These are phyloP conservation scores for Leccinum solheimii DNA, from an alignment of 1,284 basidiomycete species.

Conservation along the genomic window DNA sequence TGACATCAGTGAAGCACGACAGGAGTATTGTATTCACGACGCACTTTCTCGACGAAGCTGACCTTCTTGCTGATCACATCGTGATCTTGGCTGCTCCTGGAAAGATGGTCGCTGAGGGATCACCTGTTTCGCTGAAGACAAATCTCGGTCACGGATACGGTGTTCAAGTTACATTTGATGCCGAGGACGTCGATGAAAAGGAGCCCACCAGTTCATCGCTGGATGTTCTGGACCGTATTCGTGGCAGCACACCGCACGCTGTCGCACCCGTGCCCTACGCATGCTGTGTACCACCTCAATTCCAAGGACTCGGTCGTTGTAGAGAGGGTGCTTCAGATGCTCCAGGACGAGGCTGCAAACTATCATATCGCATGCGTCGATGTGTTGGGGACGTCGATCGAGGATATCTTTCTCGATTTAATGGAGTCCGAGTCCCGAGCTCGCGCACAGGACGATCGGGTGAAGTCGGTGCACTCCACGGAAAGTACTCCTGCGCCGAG, in stretches of 20 bases:
- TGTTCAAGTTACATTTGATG: constrained; percentile 51
- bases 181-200: constrained; percentile 18
- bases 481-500: constrained; percentile 1
- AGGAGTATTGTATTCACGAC: constrained; percentile 71
- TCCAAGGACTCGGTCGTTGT: constrained; percentile 56
- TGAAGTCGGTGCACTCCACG: constrained; percentile 19
- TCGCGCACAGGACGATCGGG: neutral
- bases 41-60: constrained; percentile 81
- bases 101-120: constrained; percentile 68
- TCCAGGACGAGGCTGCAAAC: constrained; percentile 46
- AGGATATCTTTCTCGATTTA: constrained; percentile 76
- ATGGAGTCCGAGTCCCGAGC: constrained; percentile 50
- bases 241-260: constrained; percentile 51
- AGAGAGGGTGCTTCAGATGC: constrained; percentile 52
- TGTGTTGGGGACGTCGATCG: constrained; percentile 71
- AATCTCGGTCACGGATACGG: constrained; percentile 73
- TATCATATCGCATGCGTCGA: constrained; percentile 58
- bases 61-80: constrained; percentile 74
- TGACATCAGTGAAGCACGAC: constrained; percentile 62
- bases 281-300: constrained; percentile 54
- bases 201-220: constrained; percentile 16
- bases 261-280: constrained; percentile 41
- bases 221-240: constrained; percentile 47
- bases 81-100: constrained; percentile 77
- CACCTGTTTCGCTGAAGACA: constrained; percentile 72